These are phyloP conservation scores for Cucurbita pepo DNA, from an alignment of 306 rosid genomes.

Conservation along the genomic window DNA sequence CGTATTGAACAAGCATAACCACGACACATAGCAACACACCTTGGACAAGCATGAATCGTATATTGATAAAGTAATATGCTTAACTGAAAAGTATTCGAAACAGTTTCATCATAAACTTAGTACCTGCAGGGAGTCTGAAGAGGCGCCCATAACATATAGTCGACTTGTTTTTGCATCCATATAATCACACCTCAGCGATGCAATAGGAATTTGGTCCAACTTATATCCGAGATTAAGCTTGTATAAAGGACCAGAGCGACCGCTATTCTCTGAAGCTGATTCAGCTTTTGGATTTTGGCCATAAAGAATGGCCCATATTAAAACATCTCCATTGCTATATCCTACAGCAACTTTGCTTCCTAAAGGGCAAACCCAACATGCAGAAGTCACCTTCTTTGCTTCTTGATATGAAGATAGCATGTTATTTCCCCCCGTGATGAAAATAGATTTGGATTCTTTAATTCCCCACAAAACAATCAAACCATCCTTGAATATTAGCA, in stretches of 20 bases:
- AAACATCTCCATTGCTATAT: constrained; percentile 76
- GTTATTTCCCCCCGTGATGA: constrained; percentile 42
- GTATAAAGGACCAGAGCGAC: constrained; percentile 35
- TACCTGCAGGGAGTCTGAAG: constrained; percentile 60
- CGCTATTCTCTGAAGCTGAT: constrained; percentile 16
- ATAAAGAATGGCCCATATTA: constrained; percentile 58
- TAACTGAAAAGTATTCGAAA: not conserved
- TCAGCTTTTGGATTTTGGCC: constrained; percentile 15
- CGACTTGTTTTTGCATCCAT: constrained; percentile 70
- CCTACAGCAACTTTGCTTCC: constrained; percentile 79
- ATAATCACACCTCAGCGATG: constrained; percentile 54
- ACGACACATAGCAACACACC: too few relatives aligned
- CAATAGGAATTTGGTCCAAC: constrained; percentile 51
- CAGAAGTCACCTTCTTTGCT: constrained; percentile 62
- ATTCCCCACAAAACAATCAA: constrained; percentile 52
- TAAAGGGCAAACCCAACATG: constrained; percentile 79
- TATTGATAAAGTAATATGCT: not conserved
- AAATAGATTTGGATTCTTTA: constrained; percentile 42
- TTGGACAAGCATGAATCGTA: too few relatives aligned
- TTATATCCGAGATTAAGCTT: constrained; percentile 81
- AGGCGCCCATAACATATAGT: constrained; percentile 54
- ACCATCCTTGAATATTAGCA: constrained; percentile 53
- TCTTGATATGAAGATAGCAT: constrained; percentile 35
- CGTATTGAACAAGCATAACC: too few relatives aligned
- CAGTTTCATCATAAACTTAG: not conserved